These are phyloP conservation scores for Paecilomyces formosus DNA, from an alignment of 2,329 filamentous ascomycete species.

Conservation along the genomic window DNA sequence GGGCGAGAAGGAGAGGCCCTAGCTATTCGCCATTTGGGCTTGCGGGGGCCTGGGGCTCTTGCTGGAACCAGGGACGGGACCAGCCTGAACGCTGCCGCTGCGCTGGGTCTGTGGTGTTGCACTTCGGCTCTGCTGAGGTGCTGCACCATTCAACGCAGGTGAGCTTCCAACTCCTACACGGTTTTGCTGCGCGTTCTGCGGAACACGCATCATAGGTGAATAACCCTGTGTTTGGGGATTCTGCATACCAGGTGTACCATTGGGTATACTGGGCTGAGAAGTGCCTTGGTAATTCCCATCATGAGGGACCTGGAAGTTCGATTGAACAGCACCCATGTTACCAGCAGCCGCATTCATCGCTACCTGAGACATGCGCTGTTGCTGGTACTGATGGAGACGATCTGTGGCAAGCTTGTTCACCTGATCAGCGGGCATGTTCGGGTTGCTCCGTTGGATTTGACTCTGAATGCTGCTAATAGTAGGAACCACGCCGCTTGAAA, in stretches of 20 bases:
- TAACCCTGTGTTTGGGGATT: constrained; percentile 43
- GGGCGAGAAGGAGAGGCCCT: constrained; percentile 4
- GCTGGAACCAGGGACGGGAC: constrained; percentile 26
- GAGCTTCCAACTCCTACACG: constrained; percentile 32
- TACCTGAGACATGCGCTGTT: constrained; percentile 42
- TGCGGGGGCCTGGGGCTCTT: constrained; percentile 37
- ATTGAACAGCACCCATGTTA: constrained; percentile 33
- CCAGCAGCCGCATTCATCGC: constrained; percentile 47
- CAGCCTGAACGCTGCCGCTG: constrained; percentile 35
- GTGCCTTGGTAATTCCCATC: constrained; percentile 29
- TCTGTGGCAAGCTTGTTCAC: constrained; percentile 47
- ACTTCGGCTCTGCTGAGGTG: constrained; percentile 33
- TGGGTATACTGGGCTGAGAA: constrained; percentile 24
- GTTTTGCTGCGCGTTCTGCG: constrained; percentile 39
- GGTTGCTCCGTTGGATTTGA: constrained; percentile 45
- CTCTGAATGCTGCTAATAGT: constrained; percentile 48
- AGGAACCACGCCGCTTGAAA: constrained; percentile 48
- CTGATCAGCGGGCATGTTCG: constrained; percentile 47
- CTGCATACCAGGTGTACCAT: constrained; percentile 31
- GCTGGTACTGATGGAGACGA: constrained; percentile 41
- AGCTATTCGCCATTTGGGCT: constrained; percentile 33
- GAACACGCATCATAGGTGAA: constrained; percentile 47
- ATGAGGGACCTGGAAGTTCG: constrained; percentile 33
- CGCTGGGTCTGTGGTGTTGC: constrained; percentile 41
- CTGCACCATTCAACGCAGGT: constrained; percentile 37